Evolutionary conservation across 2,329 filamentous ascomycete species (phyloP).

Genomic region (Fusarium sp.): DNA sequence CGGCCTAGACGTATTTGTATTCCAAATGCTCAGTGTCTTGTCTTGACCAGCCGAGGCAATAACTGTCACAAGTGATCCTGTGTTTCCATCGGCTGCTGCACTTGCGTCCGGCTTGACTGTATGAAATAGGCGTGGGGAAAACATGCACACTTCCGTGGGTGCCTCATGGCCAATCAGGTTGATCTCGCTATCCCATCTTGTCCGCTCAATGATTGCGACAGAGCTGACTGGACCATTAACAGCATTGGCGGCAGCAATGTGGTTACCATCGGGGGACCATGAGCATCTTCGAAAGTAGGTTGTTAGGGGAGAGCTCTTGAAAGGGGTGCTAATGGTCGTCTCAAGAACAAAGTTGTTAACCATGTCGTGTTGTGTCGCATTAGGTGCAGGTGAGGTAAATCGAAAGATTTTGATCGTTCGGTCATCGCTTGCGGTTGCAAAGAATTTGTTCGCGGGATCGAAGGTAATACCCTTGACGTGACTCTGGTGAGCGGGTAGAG

Average conservation of each 20-base stretch:
- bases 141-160: slow-evolving; percentile 96
- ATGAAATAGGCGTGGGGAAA: slow-evolving; percentile 90
- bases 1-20: slow-evolving; percentile 92
- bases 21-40: slow-evolving; percentile 97
- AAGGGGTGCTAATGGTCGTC: slow-evolving; percentile 88
- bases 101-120: slow-evolving; percentile 72
- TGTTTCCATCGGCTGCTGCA: slow-evolving; percentile 56
- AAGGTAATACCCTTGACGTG: slow-evolving; percentile 99
- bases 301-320: slow-evolving; percentile 90
- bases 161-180: slow-evolving; percentile 97
- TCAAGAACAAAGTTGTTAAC: slow-evolving; percentile 97
- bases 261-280: slow-evolving; percentile 97
- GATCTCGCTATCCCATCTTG: slow-evolving; percentile 95
- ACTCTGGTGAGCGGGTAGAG: slow-evolving; percentile 90
- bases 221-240: slow-evolving; percentile 98
- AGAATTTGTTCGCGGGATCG: slow-evolving; percentile 98
- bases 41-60: slow-evolving; percentile 97
- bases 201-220: slow-evolving; percentile 93
- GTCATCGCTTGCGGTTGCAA: slow-evolving; percentile 97
- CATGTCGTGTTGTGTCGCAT: slow-evolving; percentile 94
- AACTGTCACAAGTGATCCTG: slow-evolving; percentile 78
- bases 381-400: slow-evolving; percentile 90
- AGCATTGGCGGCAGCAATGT: slow-evolving; percentile 96
- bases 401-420: slow-evolving; percentile 96
- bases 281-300: slow-evolving; percentile 97